Conservation (phyloP, 2,329 filamentous ascomycete genomes). For the Colletotrichum destructivum region DNA sequence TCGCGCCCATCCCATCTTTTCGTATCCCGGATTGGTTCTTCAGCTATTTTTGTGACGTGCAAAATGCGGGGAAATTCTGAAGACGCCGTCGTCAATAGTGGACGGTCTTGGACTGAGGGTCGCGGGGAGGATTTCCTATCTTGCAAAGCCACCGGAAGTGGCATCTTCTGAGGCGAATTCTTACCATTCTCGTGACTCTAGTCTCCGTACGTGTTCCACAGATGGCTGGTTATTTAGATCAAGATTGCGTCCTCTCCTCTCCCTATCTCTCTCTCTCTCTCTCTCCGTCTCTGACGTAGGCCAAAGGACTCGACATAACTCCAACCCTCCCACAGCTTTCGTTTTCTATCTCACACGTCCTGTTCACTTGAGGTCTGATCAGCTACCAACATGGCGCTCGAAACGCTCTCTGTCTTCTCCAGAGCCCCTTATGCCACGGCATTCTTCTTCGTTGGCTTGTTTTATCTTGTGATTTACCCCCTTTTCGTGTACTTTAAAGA, state of each 20-base stretch:
- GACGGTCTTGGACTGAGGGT: neutral
- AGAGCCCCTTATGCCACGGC: slow-evolving; percentile 24
- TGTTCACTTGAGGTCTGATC: neutral
- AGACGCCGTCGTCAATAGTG: slow-evolving; percentile 19
- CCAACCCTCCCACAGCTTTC: neutral
- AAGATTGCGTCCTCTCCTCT: neutral
- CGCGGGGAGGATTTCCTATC: slow-evolving; percentile 25
- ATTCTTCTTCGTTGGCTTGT: slow-evolving; percentile 40
- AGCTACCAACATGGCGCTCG: slow-evolving; percentile 18
- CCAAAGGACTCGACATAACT: neutral
- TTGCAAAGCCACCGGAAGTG: slow-evolving; percentile 5
- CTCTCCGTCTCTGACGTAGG: neutral
- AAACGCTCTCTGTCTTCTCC: slow-evolving; percentile 3
- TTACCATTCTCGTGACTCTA: slow-evolving; percentile 30
- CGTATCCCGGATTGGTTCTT: neutral
- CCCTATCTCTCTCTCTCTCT: neutral
- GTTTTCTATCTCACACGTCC: neutral
- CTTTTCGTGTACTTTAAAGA: slow-evolving; percentile 61
- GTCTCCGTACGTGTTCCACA: neutral
- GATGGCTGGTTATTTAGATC: slow-evolving; percentile 26
- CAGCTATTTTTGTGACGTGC: slow-evolving; percentile 27
- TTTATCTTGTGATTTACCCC: slow-evolving; percentile 58
- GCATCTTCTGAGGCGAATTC: neutral
- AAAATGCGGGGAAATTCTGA: slow-evolving; percentile 21
- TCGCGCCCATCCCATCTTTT: slow-evolving; percentile 15